Evolutionary conservation across 371 early-diverging fungal genomes (phyloP).

Genomic region (Mortierella sp.): DNA sequence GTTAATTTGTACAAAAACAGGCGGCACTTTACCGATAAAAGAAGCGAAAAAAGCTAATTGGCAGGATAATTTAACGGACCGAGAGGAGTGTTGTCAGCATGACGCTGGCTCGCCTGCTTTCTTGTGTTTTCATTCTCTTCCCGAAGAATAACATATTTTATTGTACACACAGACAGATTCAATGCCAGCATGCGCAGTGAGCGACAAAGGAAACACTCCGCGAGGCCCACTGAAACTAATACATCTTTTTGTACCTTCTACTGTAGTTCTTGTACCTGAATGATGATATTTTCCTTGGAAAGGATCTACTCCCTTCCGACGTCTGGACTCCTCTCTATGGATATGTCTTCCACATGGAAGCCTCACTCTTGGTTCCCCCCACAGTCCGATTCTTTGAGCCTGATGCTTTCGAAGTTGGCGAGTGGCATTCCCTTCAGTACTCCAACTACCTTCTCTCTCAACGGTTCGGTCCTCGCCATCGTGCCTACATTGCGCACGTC

Average conservation of each 20-base stretch:
- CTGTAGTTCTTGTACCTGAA: slow-evolving; percentile 58
- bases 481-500: slow-evolving; percentile 54
- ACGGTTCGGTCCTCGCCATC: slow-evolving; percentile 53
- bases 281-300: slow-evolving; percentile 57
- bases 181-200: background rate
- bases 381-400: slow-evolving; percentile 22
- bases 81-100: no score
- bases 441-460: slow-evolving; percentile 53
- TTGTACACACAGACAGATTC: background rate
- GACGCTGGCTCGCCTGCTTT: background rate
- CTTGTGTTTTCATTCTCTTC: background rate
- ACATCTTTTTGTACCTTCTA: background rate
- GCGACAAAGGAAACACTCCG: background rate
- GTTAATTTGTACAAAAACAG: background rate
- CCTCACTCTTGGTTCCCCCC: slow-evolving; percentile 42
- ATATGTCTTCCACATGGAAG: slow-evolving; percentile 57
- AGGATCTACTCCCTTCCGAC: slow-evolving; percentile 37
- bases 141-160: background rate
- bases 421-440: slow-evolving; percentile 57
- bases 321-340: slow-evolving; percentile 57
- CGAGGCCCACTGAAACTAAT: background rate
- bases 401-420: slow-evolving; percentile 37
- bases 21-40: background rate
- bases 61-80: no score
- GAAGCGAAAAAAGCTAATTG: no score